phyloP scores from a whole-genome alignment of 768 basidiomycete genomes.

The Trametes cinnabarina region DNA sequence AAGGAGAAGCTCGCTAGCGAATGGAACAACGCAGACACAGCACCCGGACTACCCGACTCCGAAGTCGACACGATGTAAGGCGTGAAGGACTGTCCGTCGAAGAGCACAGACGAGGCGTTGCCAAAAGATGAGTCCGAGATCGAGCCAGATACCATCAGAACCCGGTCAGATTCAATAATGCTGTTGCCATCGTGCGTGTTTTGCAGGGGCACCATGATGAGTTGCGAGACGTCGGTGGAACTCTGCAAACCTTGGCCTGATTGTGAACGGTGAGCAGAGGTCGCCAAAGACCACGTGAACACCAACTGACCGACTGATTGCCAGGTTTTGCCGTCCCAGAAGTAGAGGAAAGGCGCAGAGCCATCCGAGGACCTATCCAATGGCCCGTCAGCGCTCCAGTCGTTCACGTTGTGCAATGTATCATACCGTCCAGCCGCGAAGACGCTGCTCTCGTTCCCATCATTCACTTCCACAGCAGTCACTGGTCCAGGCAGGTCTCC shows the following conservation, averaged over 20 bases:
- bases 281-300: not conserved
- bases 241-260: slow-evolving; percentile 55
- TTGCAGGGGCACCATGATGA: slow-evolving; percentile 88
- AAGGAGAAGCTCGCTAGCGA: slow-evolving; percentile 81
- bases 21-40: slow-evolving; percentile 76
- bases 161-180: slow-evolving; percentile 78
- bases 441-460: slow-evolving; percentile 75
- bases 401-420: slow-evolving; percentile 4
- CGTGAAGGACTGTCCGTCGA: slow-evolving; percentile 76
- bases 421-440: slow-evolving; percentile 87
- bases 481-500: slow-evolving; percentile 81
- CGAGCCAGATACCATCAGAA: slow-evolving; percentile 85
- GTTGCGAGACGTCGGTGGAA: slow-evolving; percentile 69
- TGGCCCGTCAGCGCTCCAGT: not conserved
- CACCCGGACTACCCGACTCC: slow-evolving; percentile 63
- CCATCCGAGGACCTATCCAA: slow-evolving; percentile 51
- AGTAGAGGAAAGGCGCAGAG: slow-evolving; percentile 66
- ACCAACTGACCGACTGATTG: slow-evolving; percentile 50
- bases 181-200: slow-evolving; percentile 68
- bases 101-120: slow-evolving; percentile 81
- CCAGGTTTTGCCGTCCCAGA: slow-evolving; percentile 87
- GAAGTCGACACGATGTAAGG: slow-evolving; percentile 79
- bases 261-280: not conserved
- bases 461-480: slow-evolving; percentile 83
- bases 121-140: slow-evolving; percentile 69